Base-by-base conservation (phyloP, 768 basidiomycete species). In the Mycena latifolia region DNA sequence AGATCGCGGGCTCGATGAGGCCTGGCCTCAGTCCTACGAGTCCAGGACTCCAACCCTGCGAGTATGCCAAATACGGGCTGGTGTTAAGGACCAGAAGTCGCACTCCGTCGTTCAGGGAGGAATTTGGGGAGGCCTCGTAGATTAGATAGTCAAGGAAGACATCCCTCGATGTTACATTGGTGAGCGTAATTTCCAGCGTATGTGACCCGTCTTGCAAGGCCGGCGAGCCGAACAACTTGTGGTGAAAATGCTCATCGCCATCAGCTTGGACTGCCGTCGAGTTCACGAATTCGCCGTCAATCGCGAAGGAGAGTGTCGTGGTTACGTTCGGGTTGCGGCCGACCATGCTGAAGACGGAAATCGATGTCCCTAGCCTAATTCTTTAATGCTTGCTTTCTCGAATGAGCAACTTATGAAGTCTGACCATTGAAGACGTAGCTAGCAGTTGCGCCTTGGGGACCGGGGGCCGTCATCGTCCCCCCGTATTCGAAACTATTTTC, bases 121-220 rank as follows among this genome's bases (percentile, higher is more conserved):
- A 6, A 20, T 60, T 60, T 14, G 7, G 59, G 3, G 57, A 59
- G 33, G 47, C 57, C 35, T 59, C 57, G 6, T 59, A 59, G 17
- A 59, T 59, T 25, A 59, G 10, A 39, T 59, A 59, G 47, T 59
- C 57, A 1, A 59, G 11, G 35, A 59, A 20, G 0, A 60, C 58
- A 15, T 60, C 24, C 1, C 3, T 37, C 24, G 31, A n/a, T 2
- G 0, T 60, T 48, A 45, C 27, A 18, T 8, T 43, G n/a, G 11
- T 41, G 39, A 59, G 24, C 22, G 48, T 52, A 28, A 60, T 60
- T 20, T 29, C 52, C 1, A 53, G 20, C 1, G 31, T 60, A 29
- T 60, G 58, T 1, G 11, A 9, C 15, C 58, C 58, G 18, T 39
- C 50, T 10, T 2, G 9, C 5, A 60, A 33, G 1, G 58, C 9